phyloP scores from a whole-genome alignment of 495 filamentous ascomycete genomes.

The Tuber melanosporum region DNA sequence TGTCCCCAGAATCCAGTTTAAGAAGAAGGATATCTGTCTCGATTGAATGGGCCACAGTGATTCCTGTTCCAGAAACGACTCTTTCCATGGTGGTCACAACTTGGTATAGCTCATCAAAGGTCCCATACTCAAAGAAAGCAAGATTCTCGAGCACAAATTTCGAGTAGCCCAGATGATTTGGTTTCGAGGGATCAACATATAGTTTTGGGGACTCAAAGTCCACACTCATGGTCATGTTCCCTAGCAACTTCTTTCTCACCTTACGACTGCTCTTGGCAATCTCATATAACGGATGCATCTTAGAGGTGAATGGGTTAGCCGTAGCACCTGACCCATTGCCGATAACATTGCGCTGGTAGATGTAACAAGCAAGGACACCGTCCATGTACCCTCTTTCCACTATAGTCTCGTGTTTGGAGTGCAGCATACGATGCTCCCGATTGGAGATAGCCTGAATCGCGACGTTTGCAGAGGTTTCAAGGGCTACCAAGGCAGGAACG shows the following conservation, averaged over 20 bases:
- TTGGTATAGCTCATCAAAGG: constrained; percentile 73
- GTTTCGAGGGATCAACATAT: constrained; percentile 50
- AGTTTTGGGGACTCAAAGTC: constrained; percentile 76
- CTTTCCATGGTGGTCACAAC: constrained; percentile 73
- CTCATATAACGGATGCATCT: constrained; percentile 77
- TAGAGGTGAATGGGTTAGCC: constrained; percentile 58
- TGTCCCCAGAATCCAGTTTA: constrained; percentile 38
- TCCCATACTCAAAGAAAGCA: constrained; percentile 82
- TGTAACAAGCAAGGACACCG: constrained; percentile 76
- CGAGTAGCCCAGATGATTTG: constrained; percentile 66
- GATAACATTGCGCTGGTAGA: constrained; percentile 77
- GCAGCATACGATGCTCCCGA: constrained; percentile 72
- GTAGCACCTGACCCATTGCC: constrained; percentile 65
- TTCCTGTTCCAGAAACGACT: constrained; percentile 77
- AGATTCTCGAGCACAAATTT: constrained; percentile 86
- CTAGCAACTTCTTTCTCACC: constrained; percentile 80
- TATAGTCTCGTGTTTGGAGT: constrained; percentile 89
- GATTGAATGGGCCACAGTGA: constrained; percentile 77
- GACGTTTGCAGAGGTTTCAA: constrained; percentile 76
- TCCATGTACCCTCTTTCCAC: constrained; percentile 95
- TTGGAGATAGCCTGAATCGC: constrained; percentile 79
- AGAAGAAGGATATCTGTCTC: constrained; percentile 79
- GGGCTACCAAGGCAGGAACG: constrained; percentile 79
- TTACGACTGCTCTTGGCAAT: constrained; percentile 83
- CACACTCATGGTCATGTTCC: constrained; percentile 68